A percentile compares a stretch with the other conserved stretches of the same genome.
Evolutionary conservation across 495 filamentous ascomycete species (phyloP).

Genomic region (Alectoria sarmentosa): DNA sequence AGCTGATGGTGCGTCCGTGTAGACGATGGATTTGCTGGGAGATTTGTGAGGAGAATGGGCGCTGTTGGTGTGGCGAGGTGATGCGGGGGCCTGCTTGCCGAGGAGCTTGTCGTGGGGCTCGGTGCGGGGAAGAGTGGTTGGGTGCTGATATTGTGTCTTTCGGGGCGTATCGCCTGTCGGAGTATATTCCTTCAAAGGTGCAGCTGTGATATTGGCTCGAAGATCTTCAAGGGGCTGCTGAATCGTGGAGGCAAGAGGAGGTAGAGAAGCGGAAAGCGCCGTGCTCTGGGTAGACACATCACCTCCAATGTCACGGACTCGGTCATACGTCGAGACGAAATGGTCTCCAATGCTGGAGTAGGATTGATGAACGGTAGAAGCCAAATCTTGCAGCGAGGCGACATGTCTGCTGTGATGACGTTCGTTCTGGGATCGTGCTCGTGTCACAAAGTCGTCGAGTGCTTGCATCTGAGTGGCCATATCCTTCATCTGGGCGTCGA

Average conservation of each 20-base stretch:
- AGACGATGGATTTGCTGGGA: constrained; percentile 32
- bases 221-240: constrained; percentile 64
- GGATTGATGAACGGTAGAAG: constrained; percentile 57
- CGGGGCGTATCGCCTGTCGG: constrained; percentile 82
- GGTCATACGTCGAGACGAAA: constrained; percentile 52
- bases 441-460: constrained; percentile 82
- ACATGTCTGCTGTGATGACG: constrained; percentile 61
- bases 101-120: constrained; percentile 61
- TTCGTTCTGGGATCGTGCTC: constrained; percentile 75
- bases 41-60: constrained; percentile 28
- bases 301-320: constrained; percentile 54
- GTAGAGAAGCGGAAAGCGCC: constrained; percentile 47
- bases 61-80: not conserved
- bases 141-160: constrained; percentile 69
- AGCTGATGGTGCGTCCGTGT: constrained; percentile 20
- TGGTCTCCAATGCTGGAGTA: constrained; percentile 61
- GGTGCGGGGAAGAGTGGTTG: constrained; percentile 68
- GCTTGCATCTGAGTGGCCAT: constrained; percentile 81
- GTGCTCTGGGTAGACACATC: constrained; percentile 52
- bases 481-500: constrained; percentile 79
- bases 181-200: constrained; percentile 65
- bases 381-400: constrained; percentile 52
- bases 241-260: constrained; percentile 51
- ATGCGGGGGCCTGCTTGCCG: constrained; percentile 37
- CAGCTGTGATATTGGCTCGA: constrained; percentile 52